A percentile compares a stretch with the other conserved stretches of the same genome.
Conservation (phyloP, 495 filamentous ascomycete genomes). For the Neurospora intermedia region DNA sequence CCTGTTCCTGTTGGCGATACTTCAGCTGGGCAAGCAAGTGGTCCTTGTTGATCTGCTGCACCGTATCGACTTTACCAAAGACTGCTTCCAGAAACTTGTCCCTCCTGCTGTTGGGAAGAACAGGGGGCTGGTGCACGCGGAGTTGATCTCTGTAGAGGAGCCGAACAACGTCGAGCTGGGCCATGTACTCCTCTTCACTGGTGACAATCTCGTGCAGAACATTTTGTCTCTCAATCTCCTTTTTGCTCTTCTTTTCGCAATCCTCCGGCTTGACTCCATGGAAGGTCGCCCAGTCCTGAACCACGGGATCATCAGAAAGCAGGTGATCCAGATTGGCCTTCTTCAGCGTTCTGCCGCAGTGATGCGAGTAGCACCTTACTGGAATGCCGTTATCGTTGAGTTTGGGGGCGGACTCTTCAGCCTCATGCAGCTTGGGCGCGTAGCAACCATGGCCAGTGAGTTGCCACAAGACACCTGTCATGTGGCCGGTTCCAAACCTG, state of each 20-base stretch:
- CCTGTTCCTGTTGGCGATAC: slow-evolving; percentile 94
- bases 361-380: slow-evolving; percentile 84
- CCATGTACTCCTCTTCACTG: slow-evolving; percentile 84
- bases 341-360: slow-evolving; percentile 88
- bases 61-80: slow-evolving; percentile 82
- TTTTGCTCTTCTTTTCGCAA: slow-evolving; percentile 56
- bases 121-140: slow-evolving; percentile 58
- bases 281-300: slow-evolving; percentile 83
- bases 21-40: slow-evolving; percentile 91
- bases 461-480: slow-evolving; percentile 87
- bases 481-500: slow-evolving; percentile 64
- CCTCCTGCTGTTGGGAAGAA: slow-evolving; percentile 64
- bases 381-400: slow-evolving; percentile 36
- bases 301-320: slow-evolving; percentile 52
- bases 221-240: slow-evolving; percentile 90
- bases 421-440: slow-evolving; percentile 66
- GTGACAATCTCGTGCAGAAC: slow-evolving; percentile 93
- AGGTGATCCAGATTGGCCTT: slow-evolving; percentile 76
- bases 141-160: slow-evolving; percentile 81
- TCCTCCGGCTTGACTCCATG: slow-evolving; percentile 76
- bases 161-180: slow-evolving; percentile 72
- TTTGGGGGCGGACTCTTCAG: slow-evolving; percentile 37
- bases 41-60: slow-evolving; percentile 88
- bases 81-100: slow-evolving; percentile 71
- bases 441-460: slow-evolving; percentile 92